A percentile compares a stretch with the other conserved stretches of the same genome.
phyloP scores from a whole-genome alignment of 192 early-diverging fungal species.

The Linderina pennispora region DNA sequence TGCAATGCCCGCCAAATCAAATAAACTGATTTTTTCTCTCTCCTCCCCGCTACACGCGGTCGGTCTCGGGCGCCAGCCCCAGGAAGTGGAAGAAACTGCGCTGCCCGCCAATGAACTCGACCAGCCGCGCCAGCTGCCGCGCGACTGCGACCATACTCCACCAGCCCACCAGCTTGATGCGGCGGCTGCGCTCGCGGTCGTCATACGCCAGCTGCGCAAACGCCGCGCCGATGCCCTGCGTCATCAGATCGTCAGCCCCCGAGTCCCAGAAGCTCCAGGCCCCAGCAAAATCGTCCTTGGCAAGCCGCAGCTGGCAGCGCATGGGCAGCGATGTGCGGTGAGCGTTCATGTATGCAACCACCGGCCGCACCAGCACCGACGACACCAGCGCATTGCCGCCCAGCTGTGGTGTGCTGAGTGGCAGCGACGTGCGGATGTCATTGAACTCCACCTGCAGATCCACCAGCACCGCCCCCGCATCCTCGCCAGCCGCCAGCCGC shows the following conservation, averaged over 20 bases:
- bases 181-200: slow-evolving; percentile 72
- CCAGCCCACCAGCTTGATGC: slow-evolving; percentile 81
- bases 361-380: slow-evolving; percentile 81
- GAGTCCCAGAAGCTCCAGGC: slow-evolving; percentile 89
- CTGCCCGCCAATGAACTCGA: slow-evolving; percentile 68
- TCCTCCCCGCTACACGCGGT: slow-evolving; percentile 4
- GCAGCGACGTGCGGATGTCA: slow-evolving; percentile 85
- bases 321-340: slow-evolving; percentile 83
- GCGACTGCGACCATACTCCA: slow-evolving; percentile 81
- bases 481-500: slow-evolving; percentile 3
- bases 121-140: slow-evolving; percentile 58
- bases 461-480: slow-evolving; percentile 47
- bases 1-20: too few relatives aligned
- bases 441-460: slow-evolving; percentile 82
- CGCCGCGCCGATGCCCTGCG: slow-evolving; percentile 76
- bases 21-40: background rate
- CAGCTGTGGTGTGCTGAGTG: slow-evolving; percentile 51
- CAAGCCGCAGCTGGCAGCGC: slow-evolving; percentile 70
- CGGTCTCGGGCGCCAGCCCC: slow-evolving; percentile 11
- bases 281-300: slow-evolving; percentile 82
- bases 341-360: slow-evolving; percentile 92
- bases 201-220: slow-evolving; percentile 72
- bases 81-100: slow-evolving; percentile 63
- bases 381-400: slow-evolving; percentile 73
- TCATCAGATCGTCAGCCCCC: slow-evolving; percentile 63